A percentile compares a stretch with the other conserved stretches of the same genome.
phyloP scores from a whole-genome alignment of 1,139 yeast species.

The Magnusiomyces suaveolens region DNA sequence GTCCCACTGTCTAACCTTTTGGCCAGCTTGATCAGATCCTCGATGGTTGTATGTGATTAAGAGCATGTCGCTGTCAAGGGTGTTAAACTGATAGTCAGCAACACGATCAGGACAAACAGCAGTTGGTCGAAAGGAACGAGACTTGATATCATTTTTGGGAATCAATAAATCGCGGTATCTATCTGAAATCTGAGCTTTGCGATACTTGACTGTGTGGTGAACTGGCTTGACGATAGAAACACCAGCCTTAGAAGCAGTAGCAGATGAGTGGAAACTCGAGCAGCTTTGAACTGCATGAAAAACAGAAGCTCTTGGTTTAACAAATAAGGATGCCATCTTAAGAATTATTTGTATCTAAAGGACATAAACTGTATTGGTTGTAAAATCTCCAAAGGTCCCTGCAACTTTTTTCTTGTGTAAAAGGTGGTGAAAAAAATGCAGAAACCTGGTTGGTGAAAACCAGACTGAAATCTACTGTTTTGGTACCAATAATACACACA shows the following conservation, averaged over 20 bases:
- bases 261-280: constrained; percentile 21
- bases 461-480: background rate
- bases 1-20: constrained; percentile 77
- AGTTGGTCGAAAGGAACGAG: constrained; percentile 65
- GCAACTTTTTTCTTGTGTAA: too few relatives aligned
- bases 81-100: constrained; percentile 64
- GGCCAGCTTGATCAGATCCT: constrained; percentile 45
- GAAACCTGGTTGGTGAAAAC: background rate
- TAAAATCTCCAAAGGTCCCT: background rate
- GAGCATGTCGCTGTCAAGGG: constrained; percentile 65
- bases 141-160: constrained; percentile 40
- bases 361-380: background rate
- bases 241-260: constrained; percentile 41
- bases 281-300: background rate
- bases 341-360: background rate
- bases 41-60: constrained; percentile 69
- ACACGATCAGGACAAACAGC: constrained; percentile 71
- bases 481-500: background rate
- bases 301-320: background rate
- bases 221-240: constrained; percentile 75
- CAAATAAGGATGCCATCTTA: background rate
- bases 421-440: constrained; percentile 1
- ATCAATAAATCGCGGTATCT: constrained; percentile 56
- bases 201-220: constrained; percentile 73
- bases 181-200: constrained; percentile 51